Base-by-base conservation (phyloP, 371 early-diverging fungal genomes). In the Dinochytrium kinnereticum region DNA sequence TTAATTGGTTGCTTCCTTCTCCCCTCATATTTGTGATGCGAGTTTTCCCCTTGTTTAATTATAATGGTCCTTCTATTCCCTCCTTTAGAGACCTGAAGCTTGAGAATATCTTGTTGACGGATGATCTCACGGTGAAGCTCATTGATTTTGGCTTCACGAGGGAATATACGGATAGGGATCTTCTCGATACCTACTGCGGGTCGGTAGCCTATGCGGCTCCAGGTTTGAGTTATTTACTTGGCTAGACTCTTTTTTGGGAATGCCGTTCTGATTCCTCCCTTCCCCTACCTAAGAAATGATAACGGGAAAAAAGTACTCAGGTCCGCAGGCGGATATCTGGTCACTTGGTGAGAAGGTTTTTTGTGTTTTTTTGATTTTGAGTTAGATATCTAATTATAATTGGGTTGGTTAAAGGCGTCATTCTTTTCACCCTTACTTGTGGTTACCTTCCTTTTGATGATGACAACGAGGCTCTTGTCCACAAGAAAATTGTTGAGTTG, bases 81-180 rank as follows among this genome's bases (percentile, higher is more conserved):
- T n/a, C 26, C 17, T 39, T 15, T 65, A 90, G 93, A 57, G 95
- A 95, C 80, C 84, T 95, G 70, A 95, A 95, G 76, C 85, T 95
- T 31, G 94, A 95, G 79, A 95, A 95, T 79, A 90, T 95, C 53
- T 78, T 95, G 40, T 81, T 95, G 51, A 93, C 91, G 73, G 79
- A 86, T 36, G 85, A 93, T 61, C 81, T 90, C 73, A 87, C 90
- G 67, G 87, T 92, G 75, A 96, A 95, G 78, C 82, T 96, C 50
- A 91, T 91, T 61, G 96, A 96, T 82, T 95, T 96, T 86, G 96
- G 96, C 26, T 94, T 96, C 84, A 93, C 94, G n/a, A 84, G 91
- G 15, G 87, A 89, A 64, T 87, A 86, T 36, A 78, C 73, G 13
- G 90, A 91, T 36, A 81, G 84, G 51, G 90, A 88, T 72, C 79